These are phyloP conservation scores for Pseudogymnoascus sp. DNA, from an alignment of 2,329 filamentous ascomycete species.

Conservation along the genomic window DNA sequence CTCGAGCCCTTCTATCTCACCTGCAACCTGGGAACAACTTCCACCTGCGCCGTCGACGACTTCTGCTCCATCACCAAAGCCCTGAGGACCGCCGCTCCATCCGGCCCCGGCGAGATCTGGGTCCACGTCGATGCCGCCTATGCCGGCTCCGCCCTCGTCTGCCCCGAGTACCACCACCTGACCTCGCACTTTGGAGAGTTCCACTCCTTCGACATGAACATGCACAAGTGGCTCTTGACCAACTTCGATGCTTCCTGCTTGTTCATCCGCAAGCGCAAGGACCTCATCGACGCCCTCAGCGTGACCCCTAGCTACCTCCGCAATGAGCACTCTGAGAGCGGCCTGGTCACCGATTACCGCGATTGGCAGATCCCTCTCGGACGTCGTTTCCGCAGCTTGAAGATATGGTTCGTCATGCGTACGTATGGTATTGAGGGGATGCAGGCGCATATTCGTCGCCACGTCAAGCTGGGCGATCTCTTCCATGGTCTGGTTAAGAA, in stretches of 20 bases:
- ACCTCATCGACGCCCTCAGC: slow-evolving; percentile 72
- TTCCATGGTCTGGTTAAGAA: slow-evolving; percentile 55
- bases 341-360: slow-evolving; percentile 86
- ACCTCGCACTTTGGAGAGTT: slow-evolving; percentile 55
- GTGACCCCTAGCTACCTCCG: slow-evolving; percentile 75
- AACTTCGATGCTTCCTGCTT: slow-evolving; percentile 84
- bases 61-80: slow-evolving; percentile 40
- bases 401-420: slow-evolving; percentile 91
- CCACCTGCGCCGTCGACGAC: slow-evolving; percentile 80
- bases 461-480: slow-evolving; percentile 59
- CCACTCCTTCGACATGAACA: slow-evolving; percentile 89
- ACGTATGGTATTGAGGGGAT: slow-evolving; percentile 73
- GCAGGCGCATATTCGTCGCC: slow-evolving; percentile 61
- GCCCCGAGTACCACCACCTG: slow-evolving; percentile 70
- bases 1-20: slow-evolving; percentile 83
- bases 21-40: slow-evolving; percentile 75
- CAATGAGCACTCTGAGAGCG: slow-evolving; percentile 72
- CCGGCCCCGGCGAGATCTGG: slow-evolving; percentile 56
- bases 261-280: slow-evolving; percentile 65
- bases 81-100: slow-evolving; percentile 31
- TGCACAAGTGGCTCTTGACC: slow-evolving; percentile 95
- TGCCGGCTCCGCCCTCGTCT: slow-evolving; percentile 75
- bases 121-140: slow-evolving; percentile 92
- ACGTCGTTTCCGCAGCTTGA: slow-evolving; percentile 76
- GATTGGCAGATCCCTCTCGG: slow-evolving; percentile 97